Base-by-base conservation (phyloP, 139 green algal species). In the Auxenochlorella pyrenoidosa region DNA sequence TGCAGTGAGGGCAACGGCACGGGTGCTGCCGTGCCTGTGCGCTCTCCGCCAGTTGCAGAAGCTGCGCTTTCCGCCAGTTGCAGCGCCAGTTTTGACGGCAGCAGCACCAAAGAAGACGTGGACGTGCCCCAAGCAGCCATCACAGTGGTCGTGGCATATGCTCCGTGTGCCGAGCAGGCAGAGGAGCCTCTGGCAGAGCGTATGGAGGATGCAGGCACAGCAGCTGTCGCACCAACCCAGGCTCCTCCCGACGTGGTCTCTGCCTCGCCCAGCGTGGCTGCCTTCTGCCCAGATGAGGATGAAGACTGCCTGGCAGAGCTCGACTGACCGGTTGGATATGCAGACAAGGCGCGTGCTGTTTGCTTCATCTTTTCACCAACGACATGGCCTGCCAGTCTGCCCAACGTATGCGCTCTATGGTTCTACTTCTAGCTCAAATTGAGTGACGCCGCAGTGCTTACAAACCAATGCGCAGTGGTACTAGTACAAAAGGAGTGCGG, bases 251-350 rank as follows among this genome's bases (percentile, higher is more conserved):
- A 2, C 54, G 54, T 24, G 16, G 54, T 63, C 54, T 63, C 54
- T 4, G 54, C 54, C 54, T 63, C 54, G 13, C 54, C 75, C 43
- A 65, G 75, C 28, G 10, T 26, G 30, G 75, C 70, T 30, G 70
- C 44, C 2, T 79, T 59, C 32, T 63, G 15, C 24, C 54, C 10
- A 6, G 75, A 81, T 38, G 43, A 47, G 8, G 75, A 63, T 43
- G 43, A 59, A 24, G 75, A 81, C 44, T 63, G 75, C 75, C 75
- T 81, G 32, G 75, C 32, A 30, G 75, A 47, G 28, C 75, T 81
- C 30, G 75, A 81, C 30, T 81, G 73, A 80, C 47, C 47, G 10
- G 10, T 54, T 54, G 6, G 47, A 54, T 10, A 54, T 10, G 47
- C 65, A 36, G 26, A 8, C 22, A 32, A 3, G 26, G 65, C 65